phyloP scores from a whole-genome alignment of 2,329 filamentous ascomycete species.

The Aureobasidium uvarum region DNA sequence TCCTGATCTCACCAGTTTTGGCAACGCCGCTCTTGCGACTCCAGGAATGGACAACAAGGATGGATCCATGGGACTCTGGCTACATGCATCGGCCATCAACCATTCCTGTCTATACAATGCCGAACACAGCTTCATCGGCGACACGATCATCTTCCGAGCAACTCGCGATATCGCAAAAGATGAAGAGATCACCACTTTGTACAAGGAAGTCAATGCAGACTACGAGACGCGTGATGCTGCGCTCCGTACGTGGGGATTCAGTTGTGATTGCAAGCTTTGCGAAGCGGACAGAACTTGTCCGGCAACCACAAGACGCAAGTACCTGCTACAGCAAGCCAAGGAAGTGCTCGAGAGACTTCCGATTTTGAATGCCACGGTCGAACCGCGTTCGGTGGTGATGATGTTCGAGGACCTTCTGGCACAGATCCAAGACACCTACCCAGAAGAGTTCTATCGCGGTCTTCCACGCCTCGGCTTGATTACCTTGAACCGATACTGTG shows the following conservation, averaged over 20 bases:
- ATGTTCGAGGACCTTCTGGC: constrained; percentile 6
- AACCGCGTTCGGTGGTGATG: neutral
- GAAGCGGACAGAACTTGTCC: constrained; percentile 16
- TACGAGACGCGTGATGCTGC: constrained; percentile 38
- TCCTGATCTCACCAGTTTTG: constrained; percentile 1
- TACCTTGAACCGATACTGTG: neutral
- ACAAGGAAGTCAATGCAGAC: constrained; percentile 28
- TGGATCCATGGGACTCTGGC: constrained; percentile 12
- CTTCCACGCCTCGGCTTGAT: constrained; percentile 13
- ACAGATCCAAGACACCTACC: constrained; percentile 10
- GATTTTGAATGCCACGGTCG: neutral
- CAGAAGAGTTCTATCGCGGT: neutral
- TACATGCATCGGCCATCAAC: constrained; percentile 51
- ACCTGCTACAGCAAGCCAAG: neutral
- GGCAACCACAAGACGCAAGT: neutral
- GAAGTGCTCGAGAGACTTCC: constrained; percentile 2
- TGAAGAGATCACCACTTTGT: constrained; percentile 46
- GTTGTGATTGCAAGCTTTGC: constrained; percentile 47
- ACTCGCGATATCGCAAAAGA: constrained; percentile 43
- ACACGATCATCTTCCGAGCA: constrained; percentile 55
- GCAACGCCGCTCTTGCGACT: neutral
- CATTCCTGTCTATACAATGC: constrained; percentile 54
- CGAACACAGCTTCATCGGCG: constrained; percentile 53
- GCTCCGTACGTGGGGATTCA: constrained; percentile 45
- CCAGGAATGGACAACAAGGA: neutral